Percentiles rank a stretch among this genome's conserved stretches.
Conservation (phyloP, 257 asterid species). For the Solanum habrochaites region DNA sequence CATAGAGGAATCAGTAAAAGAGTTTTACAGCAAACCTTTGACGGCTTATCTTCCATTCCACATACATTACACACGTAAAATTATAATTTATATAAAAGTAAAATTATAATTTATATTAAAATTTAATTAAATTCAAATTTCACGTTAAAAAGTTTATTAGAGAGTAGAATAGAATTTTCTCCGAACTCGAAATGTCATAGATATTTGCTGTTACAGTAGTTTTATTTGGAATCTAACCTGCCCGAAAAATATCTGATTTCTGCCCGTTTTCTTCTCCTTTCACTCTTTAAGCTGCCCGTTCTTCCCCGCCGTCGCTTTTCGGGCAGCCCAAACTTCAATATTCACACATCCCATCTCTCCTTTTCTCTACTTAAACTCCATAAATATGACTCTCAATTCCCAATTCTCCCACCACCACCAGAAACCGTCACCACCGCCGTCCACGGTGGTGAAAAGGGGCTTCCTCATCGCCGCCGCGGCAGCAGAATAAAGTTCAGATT, state of each 20-base stretch:
- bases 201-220: neutral
- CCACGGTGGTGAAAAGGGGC: conserved; percentile 36
- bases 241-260: conserved; percentile 59
- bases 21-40: neutral
- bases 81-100: too few relatives aligned
- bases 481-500: too few relatives aligned
- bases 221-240: conserved; percentile 30
- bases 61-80: neutral
- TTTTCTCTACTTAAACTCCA: neutral
- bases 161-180: neutral
- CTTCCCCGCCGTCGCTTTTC: neutral
- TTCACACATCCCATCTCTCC: neutral
- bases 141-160: rapidly evolving
- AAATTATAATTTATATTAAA: too few relatives aligned
- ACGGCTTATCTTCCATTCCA: neutral
- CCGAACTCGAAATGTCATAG: neutral
- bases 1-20: neutral
- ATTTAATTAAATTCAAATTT: rapidly evolving
- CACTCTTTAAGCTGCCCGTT: conserved; percentile 23
- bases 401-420: conserved; percentile 7
- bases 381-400: conserved; percentile 14
- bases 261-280: conserved; percentile 38
- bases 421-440: conserved; percentile 17
- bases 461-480: neutral
- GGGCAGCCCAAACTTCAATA: conserved; percentile 50